Evolutionary conservation across 768 basidiomycete genomes (phyloP), one percentile per base, ranked within the genome.

Genomic region (Podaxis mareebaensis): DNA sequence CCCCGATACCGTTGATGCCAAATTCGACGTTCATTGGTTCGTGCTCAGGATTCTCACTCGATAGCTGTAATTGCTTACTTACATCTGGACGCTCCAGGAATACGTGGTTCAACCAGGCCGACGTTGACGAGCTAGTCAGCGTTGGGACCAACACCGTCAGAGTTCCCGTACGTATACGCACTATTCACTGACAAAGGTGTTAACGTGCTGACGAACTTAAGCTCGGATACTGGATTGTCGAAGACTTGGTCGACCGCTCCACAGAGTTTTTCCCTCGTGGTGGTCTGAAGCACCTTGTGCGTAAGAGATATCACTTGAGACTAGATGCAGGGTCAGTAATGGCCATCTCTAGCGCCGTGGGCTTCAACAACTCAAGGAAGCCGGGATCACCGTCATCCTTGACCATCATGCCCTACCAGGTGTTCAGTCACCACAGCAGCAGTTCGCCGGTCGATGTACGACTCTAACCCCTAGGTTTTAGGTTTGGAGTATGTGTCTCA

Each of bases 171-270:
- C 1, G 22, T 22, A 22, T 22, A 22, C 1, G 22, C 22, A 22
- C 22, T 22, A 22, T 22, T 22, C n/a, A 12, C 4, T 60, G 5
- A 7, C 61, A 17, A 26, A 36, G 56, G 26, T 30, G 8, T 28
- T 7, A 55, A 60, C 10, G 33, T 4, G 39, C 57, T 58, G 26
- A 60, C 33, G n/a, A 10, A 42, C 54, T 22, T 53, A 40, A 92
- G 90, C 83, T 93, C 44, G 91, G 92, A 0, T 93, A 89, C 71
- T 93, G 92, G 92, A 86, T 93, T 53, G 76, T 93, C 7, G 92
- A 93, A 70, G 79, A 78, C 3, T 76, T 93, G 7, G 91, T 93
- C 0, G 70, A 92, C 70, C 80, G 86, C 3, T 67, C 68, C 1
- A 77, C 74, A 2, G 92, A 93, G 70, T 82, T 78, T 52, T 93